These are phyloP conservation scores for Amyloporia xantha DNA, from an alignment of 768 basidiomycete genomes.

Conservation along the genomic window DNA sequence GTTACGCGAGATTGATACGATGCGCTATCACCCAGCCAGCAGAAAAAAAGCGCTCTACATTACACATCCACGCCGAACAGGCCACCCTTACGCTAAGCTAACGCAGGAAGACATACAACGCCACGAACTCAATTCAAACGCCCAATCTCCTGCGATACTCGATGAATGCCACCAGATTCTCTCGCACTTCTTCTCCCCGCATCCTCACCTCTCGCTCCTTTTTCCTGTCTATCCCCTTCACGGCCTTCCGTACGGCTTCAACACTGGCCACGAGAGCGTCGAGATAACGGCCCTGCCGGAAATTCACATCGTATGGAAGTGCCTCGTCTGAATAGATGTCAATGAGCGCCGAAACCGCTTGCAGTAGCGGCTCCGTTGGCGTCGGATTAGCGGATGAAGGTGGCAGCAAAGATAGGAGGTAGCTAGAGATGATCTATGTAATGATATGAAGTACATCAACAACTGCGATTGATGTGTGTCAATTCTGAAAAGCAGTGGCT, in stretches of 20 bases:
- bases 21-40: neutral
- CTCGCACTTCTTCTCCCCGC: conserved; percentile 69
- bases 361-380: conserved; percentile 66
- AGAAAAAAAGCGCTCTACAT: neutral
- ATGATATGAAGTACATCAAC: conserved; percentile 1
- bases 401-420: conserved; percentile 60
- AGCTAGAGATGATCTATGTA: conserved; percentile 52
- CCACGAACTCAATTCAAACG: conserved; percentile 22
- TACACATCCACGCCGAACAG: neutral
- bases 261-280: conserved; percentile 50
- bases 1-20: neutral
- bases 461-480: no score
- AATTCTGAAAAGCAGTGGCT: neutral
- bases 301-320: conserved; percentile 74
- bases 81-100: neutral
- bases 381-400: conserved; percentile 33
- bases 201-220: conserved; percentile 59
- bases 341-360: conserved; percentile 75
- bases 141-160: conserved; percentile 58
- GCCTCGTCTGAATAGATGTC: conserved; percentile 92
- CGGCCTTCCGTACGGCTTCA: conserved; percentile 54
- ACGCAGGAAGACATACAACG: neutral
- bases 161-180: conserved; percentile 72
- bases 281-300: conserved; percentile 55
- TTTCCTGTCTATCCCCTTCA: conserved; percentile 59